phyloP scores from a whole-genome alignment of 805 yeast genomes.

The Cyberlindnera americana region DNA sequence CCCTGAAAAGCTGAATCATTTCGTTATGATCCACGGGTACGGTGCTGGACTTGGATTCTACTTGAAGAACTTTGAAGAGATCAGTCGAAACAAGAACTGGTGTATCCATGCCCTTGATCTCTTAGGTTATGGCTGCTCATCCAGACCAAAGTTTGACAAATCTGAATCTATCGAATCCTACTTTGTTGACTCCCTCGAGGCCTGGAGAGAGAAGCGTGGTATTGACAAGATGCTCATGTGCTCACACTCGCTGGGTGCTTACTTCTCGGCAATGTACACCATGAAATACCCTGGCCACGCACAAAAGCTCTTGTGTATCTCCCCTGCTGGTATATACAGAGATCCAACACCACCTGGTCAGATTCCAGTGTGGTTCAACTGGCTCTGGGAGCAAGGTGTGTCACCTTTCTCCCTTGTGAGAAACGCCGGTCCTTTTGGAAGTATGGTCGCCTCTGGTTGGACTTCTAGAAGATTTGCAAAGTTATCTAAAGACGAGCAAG shows the following conservation, averaged over 20 bases:
- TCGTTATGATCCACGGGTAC: slow-evolving; percentile 87
- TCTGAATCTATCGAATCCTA: slow-evolving; percentile 33
- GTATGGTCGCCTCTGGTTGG: slow-evolving; percentile 87
- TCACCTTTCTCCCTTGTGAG: slow-evolving; percentile 85
- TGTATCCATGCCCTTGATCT: slow-evolving; percentile 82
- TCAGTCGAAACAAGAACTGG: slow-evolving; percentile 47
- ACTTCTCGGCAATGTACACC: slow-evolving; percentile 67
- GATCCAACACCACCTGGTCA: slow-evolving; percentile 37
- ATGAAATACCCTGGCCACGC: slow-evolving; percentile 58
- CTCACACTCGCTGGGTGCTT: slow-evolving; percentile 95
- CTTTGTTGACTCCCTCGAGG: slow-evolving; percentile 52
- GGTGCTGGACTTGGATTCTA: slow-evolving; percentile 93
- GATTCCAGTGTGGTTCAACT: slow-evolving; percentile 75
- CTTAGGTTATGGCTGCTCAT: slow-evolving; percentile 86
- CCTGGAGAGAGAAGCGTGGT: slow-evolving; percentile 55
- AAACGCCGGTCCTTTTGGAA: slow-evolving; percentile 76
- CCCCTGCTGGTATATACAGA: slow-evolving; percentile 83
- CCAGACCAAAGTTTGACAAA: slow-evolving; percentile 63
- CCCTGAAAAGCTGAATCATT: slow-evolving; percentile 34
- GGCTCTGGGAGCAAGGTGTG: slow-evolving; percentile 80
- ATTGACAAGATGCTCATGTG: slow-evolving; percentile 50
- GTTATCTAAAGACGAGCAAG: slow-evolving; percentile 40
- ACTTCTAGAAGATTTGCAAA: slow-evolving; percentile 73
- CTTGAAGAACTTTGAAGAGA: slow-evolving; percentile 62
- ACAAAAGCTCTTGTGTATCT: slow-evolving; percentile 66